Conservation (phyloP, 2,329 filamentous ascomycete species). For the Thermothelomyces thermophilus region DNA sequence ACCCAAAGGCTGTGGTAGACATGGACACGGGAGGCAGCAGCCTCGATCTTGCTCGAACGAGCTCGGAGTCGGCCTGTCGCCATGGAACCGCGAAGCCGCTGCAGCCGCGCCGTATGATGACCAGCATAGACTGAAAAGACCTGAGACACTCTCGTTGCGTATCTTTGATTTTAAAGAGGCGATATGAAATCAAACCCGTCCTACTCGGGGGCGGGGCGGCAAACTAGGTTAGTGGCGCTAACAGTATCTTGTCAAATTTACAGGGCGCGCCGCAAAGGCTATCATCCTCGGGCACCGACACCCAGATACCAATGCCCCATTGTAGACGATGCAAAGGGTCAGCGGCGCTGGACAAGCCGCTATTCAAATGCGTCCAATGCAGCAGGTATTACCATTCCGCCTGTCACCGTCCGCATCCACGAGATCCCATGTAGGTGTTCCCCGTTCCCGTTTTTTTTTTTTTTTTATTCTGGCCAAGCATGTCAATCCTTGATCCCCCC, state of each 20-base stretch:
- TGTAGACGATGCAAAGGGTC: conserved; percentile 19
- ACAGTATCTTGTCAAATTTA: conserved; percentile 1
- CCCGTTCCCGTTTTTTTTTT: neutral
- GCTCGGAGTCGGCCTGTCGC: conserved; percentile 7
- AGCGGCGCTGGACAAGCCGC: conserved; percentile 18
- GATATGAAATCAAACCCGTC: conserved; percentile 9
- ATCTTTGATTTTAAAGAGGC: conserved; percentile 3
- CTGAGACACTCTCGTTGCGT: conserved; percentile 51
- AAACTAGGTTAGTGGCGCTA: conserved; percentile 5
- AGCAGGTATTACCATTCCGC: conserved; percentile 22
- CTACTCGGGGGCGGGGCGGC: neutral
- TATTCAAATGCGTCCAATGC: conserved; percentile 23
- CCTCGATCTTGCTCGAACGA: conserved; percentile 16
- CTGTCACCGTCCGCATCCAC: conserved; percentile 23
- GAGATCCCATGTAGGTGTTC: conserved; percentile 16
- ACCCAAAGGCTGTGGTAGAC: conserved; percentile 37
- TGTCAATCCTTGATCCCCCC: neutral
- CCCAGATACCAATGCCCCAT: conserved; percentile 5
- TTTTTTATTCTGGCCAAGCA: neutral
- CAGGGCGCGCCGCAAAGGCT: conserved; percentile 13
- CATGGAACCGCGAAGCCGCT: conserved; percentile 39
- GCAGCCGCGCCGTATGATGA: conserved; percentile 45
- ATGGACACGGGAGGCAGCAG: conserved; percentile 8
- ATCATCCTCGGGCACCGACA: neutral
- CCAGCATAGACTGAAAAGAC: conserved; percentile 65